Percentiles rank a stretch among this genome's conserved stretches.
Conservation (phyloP, 306 rosid genomes). For the Inga laurina region DNA sequence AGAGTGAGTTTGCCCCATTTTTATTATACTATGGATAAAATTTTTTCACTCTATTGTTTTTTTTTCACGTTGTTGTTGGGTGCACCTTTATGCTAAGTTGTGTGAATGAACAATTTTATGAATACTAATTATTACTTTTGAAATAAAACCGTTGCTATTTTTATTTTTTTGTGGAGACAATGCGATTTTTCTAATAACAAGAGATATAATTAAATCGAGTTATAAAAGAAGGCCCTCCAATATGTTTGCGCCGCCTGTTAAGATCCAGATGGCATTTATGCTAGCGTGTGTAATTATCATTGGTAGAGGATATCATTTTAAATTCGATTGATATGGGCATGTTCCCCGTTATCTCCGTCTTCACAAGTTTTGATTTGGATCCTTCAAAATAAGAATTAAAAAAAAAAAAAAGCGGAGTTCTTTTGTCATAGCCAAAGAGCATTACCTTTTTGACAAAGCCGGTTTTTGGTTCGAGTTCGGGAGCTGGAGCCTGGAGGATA, state of each 20-base stretch:
- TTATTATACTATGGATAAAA: no score
- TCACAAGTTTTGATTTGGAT: neutral
- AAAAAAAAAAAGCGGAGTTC: neutral
- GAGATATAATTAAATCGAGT: neutral
- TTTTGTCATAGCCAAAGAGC: conserved; percentile 1
- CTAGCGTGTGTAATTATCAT: conserved; percentile 26
- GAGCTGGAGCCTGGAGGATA: conserved; percentile 28
- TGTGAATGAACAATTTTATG: no score
- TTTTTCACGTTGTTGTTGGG: no score
- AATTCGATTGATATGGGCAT: neutral
- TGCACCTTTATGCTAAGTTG: no score
- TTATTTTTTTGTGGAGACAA: no score
- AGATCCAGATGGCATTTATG: neutral
- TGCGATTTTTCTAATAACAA: no score
- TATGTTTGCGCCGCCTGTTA: conserved; percentile 29
- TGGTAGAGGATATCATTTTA: conserved; percentile 4
- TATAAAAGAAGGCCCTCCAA: neutral
- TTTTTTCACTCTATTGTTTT: no score
- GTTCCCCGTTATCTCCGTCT: neutral
- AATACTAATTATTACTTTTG: no score
- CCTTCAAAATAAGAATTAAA: neutral
- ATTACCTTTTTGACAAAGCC: conserved; percentile 1
- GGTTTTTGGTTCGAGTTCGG: conserved; percentile 13
- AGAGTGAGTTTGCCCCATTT: no score
- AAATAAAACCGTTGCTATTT: no score